Evolutionary conservation across 371 early-diverging fungal species (phyloP), one percentile per base, ranked within the genome.

Genomic region (Batrachochytrium dendrobatidis): DNA sequence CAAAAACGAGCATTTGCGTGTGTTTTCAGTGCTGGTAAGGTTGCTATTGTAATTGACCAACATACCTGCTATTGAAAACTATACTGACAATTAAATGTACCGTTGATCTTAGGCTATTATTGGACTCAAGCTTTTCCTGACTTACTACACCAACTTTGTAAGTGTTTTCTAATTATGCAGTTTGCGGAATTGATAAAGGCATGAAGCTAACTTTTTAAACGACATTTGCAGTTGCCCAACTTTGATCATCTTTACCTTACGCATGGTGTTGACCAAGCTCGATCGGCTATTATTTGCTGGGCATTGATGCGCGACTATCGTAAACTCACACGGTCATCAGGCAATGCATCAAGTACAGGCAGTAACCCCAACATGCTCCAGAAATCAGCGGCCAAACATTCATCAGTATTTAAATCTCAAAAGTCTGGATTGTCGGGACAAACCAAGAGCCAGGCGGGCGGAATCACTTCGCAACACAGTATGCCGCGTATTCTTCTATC

Each of bases 231-330:
- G 46, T 39, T n/a, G 39, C 15, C n/a, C 39, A 45, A 45, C 46
- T 45, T 45, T 45, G 46, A 45, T 26, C 12, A 45, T 12, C 5
- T 3, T 5, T 45, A 5, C 12, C 7, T 56, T 1, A 63, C 64
- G 2, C 64, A 63, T 26, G 64, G 35, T 12, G 46, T 63, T 20
- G 64, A 63, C 55, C 25, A 33, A n/a, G 64, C 64, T 5, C 64
- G 64, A 1, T 63, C 64, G 15, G 64, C 64, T 20, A 20, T 63
- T 0, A 56, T 63, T 26, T 58, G 35, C 34, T 63, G 64, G 64
- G 64, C 64, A 2, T 50, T 63, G 20, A 52, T 45, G 4, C 39
- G 61, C 12, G 61, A 60, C 60, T 31, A 60, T 8, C 7, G 55
- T 12, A 24, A 35, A 34, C 56, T 60, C n/a, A 3, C 18, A 5